A percentile compares a stretch with the other conserved stretches of the same genome.
phyloP scores from a whole-genome alignment of 768 basidiomycete genomes.

The Mycena rebaudengoi region DNA sequence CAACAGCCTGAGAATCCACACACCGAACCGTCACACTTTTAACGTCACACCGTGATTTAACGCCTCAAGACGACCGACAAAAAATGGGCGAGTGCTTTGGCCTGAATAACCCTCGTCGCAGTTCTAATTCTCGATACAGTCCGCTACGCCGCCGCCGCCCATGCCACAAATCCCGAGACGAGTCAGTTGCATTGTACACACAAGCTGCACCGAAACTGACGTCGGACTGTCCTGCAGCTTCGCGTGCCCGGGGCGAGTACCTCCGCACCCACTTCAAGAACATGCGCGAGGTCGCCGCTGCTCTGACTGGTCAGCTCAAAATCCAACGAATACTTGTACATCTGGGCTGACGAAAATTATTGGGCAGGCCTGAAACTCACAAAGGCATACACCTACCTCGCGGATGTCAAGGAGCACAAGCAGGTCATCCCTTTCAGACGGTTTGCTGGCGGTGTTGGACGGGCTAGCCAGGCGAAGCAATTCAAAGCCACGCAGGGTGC shows the following conservation, averaged over 20 bases:
- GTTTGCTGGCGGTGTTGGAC: conserved; percentile 94
- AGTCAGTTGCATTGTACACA: conserved; percentile 57
- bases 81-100: too few relatives aligned
- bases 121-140: too few relatives aligned
- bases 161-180: conserved; percentile 94
- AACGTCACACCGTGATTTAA: too few relatives aligned
- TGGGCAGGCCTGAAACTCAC: conserved; percentile 84
- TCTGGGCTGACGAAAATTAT: not conserved
- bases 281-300: conserved; percentile 99
- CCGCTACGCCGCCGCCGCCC: conserved; percentile 91
- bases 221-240: conserved; percentile 59
- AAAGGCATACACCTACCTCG: conserved; percentile 95
- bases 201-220: conserved; percentile 27
- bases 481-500: conserved; percentile 96
- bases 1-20: too few relatives aligned
- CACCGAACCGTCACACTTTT: too few relatives aligned
- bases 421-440: conserved; percentile 96
- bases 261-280: conserved; percentile 99
- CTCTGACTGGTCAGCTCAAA: conserved; percentile 77
- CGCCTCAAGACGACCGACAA: too few relatives aligned
- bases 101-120: too few relatives aligned
- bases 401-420: conserved; percentile 95
- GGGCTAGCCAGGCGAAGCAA: conserved; percentile 94
- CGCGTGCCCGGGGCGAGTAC: conserved; percentile 95
- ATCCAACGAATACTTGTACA: not conserved